Percentiles rank a stretch among this genome's conserved stretches.
Conservation (phyloP, 2,329 filamentous ascomycete species). For the Fusarium sp. region DNA sequence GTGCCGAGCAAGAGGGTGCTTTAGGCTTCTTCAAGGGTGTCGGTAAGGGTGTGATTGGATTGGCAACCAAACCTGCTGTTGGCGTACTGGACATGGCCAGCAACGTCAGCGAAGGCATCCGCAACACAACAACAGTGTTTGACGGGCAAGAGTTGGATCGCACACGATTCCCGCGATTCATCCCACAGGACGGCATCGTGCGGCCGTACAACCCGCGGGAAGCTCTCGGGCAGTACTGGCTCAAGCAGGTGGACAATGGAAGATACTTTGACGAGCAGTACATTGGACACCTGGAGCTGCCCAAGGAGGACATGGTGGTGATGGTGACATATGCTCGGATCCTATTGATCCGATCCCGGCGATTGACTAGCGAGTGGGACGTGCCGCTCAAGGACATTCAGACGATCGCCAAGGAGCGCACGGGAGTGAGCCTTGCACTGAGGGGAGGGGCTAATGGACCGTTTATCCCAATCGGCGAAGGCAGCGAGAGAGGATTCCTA, state of each 20-base stretch:
- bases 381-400: conserved; percentile 95
- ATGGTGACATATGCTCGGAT: conserved; percentile 91
- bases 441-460: conserved; percentile 93
- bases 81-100: conserved; percentile 97
- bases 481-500: conserved; percentile 73
- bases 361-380: conserved; percentile 92
- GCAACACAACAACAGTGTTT: conserved; percentile 98
- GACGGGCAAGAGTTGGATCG: conserved; percentile 94
- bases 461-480: conserved; percentile 93
- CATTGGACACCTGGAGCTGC: conserved; percentile 94
- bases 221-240: conserved; percentile 96
- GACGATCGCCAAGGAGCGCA: conserved; percentile 96
- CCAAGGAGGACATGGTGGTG: conserved; percentile 86
- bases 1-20: conserved; percentile 93
- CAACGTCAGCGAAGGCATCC: conserved; percentile 96
- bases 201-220: conserved; percentile 94
- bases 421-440: conserved; percentile 87
- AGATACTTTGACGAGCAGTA: conserved; percentile 98
- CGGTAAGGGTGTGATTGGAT: conserved; percentile 90
- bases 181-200: conserved; percentile 91
- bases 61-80: conserved; percentile 97
- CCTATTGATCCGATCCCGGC: conserved; percentile 88
- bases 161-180: conserved; percentile 91
- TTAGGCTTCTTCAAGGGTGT: conserved; percentile 97
- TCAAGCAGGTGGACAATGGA: conserved; percentile 97